phyloP scores from a whole-genome alignment of 305 asterid genomes.

The Fraxinus baroniana region DNA sequence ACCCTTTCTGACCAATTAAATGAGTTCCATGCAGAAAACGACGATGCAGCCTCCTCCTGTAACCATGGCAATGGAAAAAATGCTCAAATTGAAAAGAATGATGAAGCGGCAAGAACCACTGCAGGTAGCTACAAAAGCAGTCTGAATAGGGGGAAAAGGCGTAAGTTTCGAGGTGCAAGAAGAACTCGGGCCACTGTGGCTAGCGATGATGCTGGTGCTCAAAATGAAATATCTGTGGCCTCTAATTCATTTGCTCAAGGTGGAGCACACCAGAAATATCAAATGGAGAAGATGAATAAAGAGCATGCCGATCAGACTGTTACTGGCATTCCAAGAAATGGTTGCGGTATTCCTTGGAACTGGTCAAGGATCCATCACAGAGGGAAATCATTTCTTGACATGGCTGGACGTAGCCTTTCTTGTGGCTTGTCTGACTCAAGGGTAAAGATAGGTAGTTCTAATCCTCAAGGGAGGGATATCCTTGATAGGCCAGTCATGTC shows the following conservation, averaged over 20 bases:
- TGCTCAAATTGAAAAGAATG: slow-evolving; percentile 31
- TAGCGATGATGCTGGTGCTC: slow-evolving; percentile 47
- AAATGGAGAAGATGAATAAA: slow-evolving; percentile 38
- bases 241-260: slow-evolving; percentile 71
- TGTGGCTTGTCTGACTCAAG: slow-evolving; percentile 89
- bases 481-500: slow-evolving; percentile 54
- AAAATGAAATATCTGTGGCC: slow-evolving; percentile 83
- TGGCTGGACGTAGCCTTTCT: slow-evolving; percentile 89
- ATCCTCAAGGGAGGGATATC: slow-evolving; percentile 45
- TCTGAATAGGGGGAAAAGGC: slow-evolving; percentile 59
- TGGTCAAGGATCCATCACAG: slow-evolving; percentile 92
- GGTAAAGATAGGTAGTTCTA: slow-evolving; percentile 50
- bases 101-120: slow-evolving; percentile 42
- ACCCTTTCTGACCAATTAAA: slow-evolving; percentile 64
- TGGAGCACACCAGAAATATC: slow-evolving; percentile 40
- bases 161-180: slow-evolving; percentile 70
- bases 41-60: slow-evolving; percentile 62
- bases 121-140: slow-evolving; percentile 39
- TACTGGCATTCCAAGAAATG: slow-evolving; percentile 55
- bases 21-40: slow-evolving; percentile 53
- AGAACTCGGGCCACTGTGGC: slow-evolving; percentile 53
- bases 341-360: slow-evolving; percentile 93
- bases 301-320: slow-evolving; percentile 47
- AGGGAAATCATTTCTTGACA: slow-evolving; percentile 82
- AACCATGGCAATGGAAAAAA: slow-evolving; percentile 36